Conservation (phyloP, 495 filamentous ascomycete species). For the Aspergillus baeticus region DNA sequence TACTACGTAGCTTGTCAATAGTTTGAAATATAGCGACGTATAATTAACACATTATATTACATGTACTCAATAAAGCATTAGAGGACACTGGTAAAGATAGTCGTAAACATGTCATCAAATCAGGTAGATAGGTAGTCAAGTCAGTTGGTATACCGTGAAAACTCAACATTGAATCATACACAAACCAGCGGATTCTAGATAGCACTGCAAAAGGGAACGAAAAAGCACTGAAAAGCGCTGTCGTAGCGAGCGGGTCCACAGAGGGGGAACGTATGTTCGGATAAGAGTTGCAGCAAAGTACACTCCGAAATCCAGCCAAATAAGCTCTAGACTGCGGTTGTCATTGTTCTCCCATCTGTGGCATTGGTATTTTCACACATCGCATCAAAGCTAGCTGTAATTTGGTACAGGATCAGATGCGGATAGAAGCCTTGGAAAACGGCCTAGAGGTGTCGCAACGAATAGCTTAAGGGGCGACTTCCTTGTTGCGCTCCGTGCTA, state of each 20-base stretch:
- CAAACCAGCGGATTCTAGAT: neutral
- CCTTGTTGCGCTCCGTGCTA: conserved; percentile 39
- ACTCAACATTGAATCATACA: conserved; percentile 5
- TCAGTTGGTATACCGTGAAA: neutral
- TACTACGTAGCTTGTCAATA: neutral
- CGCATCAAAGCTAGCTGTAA: no score
- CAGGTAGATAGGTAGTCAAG: neutral
- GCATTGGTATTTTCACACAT: no score
- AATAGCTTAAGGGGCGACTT: conserved; percentile 31
- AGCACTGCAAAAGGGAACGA: neutral
- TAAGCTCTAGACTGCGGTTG: neutral
- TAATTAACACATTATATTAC: conserved; percentile 19
- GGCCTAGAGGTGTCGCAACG: neutral
- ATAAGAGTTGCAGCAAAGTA: no score
- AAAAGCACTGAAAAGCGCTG: neutral
- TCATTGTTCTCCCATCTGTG: no score
- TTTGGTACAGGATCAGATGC: neutral
- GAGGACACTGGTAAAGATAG: conserved; percentile 10
- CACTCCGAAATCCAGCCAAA: neutral
- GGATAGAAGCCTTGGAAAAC: neutral
- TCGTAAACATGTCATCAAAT: conserved; percentile 11
- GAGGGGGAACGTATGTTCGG: neutral
- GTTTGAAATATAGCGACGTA: neutral
- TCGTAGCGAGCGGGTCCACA: neutral
- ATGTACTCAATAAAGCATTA: conserved; percentile 11